Percentiles rank a stretch among this genome's conserved stretches.
Conservation (phyloP, 2,329 filamentous ascomycete genomes). For the Fusarium graminum region DNA sequence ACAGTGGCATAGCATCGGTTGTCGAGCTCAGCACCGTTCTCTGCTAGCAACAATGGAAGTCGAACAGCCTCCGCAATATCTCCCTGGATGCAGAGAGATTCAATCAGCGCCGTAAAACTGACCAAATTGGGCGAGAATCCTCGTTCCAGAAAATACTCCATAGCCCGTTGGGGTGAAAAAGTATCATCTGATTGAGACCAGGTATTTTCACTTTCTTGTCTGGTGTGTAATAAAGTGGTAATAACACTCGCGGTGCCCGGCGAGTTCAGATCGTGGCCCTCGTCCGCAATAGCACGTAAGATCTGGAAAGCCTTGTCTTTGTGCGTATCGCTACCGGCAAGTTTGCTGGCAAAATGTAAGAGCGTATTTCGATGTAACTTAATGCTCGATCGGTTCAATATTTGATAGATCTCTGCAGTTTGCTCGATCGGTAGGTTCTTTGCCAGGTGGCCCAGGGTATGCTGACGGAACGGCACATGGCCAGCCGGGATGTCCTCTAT, state of each 20-base stretch:
- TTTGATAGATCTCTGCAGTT: conserved; percentile 53
- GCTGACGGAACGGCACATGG: conserved; percentile 56
- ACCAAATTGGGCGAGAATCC: conserved; percentile 74
- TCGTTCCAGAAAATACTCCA: conserved; percentile 64
- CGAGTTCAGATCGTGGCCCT: conserved; percentile 60
- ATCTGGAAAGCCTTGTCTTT: conserved; percentile 62
- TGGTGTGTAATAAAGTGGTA: conserved; percentile 67
- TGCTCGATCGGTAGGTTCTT: conserved; percentile 50
- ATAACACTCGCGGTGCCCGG: conserved; percentile 66
- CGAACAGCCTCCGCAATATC: conserved; percentile 54
- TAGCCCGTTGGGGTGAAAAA: conserved; percentile 52
- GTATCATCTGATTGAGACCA: conserved; percentile 35
- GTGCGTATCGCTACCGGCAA: conserved; percentile 57
- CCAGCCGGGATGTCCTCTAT: conserved; percentile 49
- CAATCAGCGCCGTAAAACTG: conserved; percentile 75
- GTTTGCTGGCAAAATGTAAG: conserved; percentile 61
- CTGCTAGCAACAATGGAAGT: conserved; percentile 52
- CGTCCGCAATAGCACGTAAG: conserved; percentile 53
- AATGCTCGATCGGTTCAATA: conserved; percentile 50
- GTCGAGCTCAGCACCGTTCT: conserved; percentile 70
- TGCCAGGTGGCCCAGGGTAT: conserved; percentile 54
- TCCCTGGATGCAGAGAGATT: conserved; percentile 73
- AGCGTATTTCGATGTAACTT: conserved; percentile 59
- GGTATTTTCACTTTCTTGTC: conserved; percentile 33
- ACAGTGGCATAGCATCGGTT: conserved; percentile 76